Percentiles rank a stretch among this genome's conserved stretches.
Evolutionary conservation across 805 yeast genomes (phyloP).

Genomic region (Candida succiphila): DNA sequence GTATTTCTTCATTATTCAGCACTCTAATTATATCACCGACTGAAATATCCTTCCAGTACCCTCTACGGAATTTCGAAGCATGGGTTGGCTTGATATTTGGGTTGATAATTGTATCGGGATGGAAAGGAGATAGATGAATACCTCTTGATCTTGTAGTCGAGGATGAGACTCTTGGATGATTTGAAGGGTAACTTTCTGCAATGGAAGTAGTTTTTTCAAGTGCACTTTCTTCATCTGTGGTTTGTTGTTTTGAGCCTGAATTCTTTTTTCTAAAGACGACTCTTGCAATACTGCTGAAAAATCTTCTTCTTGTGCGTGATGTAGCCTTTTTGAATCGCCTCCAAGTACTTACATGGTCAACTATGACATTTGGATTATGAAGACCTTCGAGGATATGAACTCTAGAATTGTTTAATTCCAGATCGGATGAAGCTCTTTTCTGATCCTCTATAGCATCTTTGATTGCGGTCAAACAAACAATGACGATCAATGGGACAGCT

Average conservation of each 20-base stretch:
- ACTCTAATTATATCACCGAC: conserved; percentile 71
- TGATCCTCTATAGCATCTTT: conserved; percentile 76
- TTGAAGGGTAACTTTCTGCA: conserved; percentile 3
- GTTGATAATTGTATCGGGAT: conserved; percentile 22
- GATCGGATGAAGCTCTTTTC: conserved; percentile 52
- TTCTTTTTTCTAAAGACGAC: not conserved
- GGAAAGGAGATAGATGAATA: conserved; percentile 11
- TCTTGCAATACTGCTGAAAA: not conserved
- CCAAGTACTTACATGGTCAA: conserved; percentile 52
- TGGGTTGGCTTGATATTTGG: conserved; percentile 20
- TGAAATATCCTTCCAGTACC: conserved; percentile 53
- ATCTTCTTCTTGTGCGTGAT: conserved; percentile 19
- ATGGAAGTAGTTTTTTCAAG: conserved; percentile 10
- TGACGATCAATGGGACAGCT: conserved; percentile 74
- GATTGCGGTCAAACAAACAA: conserved; percentile 62
- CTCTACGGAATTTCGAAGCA: conserved; percentile 15
- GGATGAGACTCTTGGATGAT: not conserved
- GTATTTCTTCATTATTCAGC: conserved; percentile 67
- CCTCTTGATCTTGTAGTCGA: conserved; percentile 9
- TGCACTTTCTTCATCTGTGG: conserved; percentile 6
- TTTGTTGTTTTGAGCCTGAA: not conserved
- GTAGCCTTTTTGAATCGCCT: conserved; percentile 52
- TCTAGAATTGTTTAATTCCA: conserved; percentile 57
- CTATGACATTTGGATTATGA: conserved; percentile 46
- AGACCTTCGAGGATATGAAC: conserved; percentile 47